Conservation (phyloP, 1,284 basidiomycete genomes). For the Boletus sp. region DNA sequence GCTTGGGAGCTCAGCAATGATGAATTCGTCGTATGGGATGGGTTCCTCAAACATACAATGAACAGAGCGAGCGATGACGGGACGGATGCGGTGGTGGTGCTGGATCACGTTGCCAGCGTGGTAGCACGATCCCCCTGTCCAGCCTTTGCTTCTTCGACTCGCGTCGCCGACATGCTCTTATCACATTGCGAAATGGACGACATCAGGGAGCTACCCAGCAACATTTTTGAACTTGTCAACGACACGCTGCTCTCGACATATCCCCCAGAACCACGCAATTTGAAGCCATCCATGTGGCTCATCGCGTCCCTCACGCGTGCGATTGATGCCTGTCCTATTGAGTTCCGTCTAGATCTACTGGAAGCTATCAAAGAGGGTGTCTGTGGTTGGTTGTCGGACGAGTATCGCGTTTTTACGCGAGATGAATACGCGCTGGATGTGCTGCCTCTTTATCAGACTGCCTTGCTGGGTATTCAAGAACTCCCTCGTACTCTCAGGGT, state of each 20-base stretch:
- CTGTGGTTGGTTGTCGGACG: slow-evolving; percentile 61
- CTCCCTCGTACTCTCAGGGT: slow-evolving; percentile 37
- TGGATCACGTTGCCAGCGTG: slow-evolving; percentile 50
- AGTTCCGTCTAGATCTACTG: slow-evolving; percentile 43
- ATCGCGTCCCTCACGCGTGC: slow-evolving; percentile 49
- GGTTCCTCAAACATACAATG: slow-evolving; percentile 47
- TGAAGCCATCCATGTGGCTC: slow-evolving; percentile 57
- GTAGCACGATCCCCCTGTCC: slow-evolving; percentile 46
- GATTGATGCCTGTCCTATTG: slow-evolving; percentile 51
- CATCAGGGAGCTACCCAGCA: slow-evolving; percentile 44
- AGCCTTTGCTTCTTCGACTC: slow-evolving; percentile 41
- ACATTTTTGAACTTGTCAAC: slow-evolving; percentile 53
- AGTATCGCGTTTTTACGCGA: slow-evolving; percentile 42
- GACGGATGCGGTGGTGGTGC: slow-evolving; percentile 45
- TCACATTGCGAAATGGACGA: slow-evolving; percentile 49
- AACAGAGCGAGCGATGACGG: slow-evolving; percentile 58
- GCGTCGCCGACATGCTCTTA: slow-evolving; percentile 57
- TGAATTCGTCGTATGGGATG: slow-evolving; percentile 56
- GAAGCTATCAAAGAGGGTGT: slow-evolving; percentile 52
- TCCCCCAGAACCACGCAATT: slow-evolving; percentile 55
- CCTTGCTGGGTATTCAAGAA: slow-evolving; percentile 46
- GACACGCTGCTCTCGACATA: slow-evolving; percentile 58
- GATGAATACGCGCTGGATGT: slow-evolving; percentile 60
- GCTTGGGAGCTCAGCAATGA: slow-evolving; percentile 53
- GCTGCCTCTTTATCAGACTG: slow-evolving; percentile 55